phyloP scores from a whole-genome alignment of 2,329 filamentous ascomycete genomes.

The Arthroderma uncinatum region DNA sequence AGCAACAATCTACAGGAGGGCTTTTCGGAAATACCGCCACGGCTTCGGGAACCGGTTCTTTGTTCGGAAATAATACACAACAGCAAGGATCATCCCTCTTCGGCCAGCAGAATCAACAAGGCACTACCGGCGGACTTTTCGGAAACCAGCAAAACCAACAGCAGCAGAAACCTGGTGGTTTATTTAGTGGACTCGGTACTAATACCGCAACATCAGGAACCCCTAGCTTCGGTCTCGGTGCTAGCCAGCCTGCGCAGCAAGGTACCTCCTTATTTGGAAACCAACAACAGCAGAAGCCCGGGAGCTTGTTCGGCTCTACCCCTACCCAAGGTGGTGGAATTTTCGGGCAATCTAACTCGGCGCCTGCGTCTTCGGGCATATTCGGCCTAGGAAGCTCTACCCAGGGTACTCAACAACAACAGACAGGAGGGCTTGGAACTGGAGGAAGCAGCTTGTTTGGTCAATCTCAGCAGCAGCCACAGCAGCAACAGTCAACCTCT shows the following conservation, averaged over 20 bases:
- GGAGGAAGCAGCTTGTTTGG: slow-evolving; percentile 38
- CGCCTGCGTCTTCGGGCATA: slow-evolving; percentile 18
- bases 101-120: slow-evolving; percentile 30
- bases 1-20: slow-evolving; percentile 22
- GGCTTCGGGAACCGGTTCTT: slow-evolving; percentile 18
- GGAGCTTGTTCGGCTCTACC: slow-evolving; percentile 42
- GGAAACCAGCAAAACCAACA: slow-evolving; percentile 29
- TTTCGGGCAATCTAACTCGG: slow-evolving; percentile 20
- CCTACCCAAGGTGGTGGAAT: slow-evolving; percentile 23
- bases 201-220: slow-evolving; percentile 11
- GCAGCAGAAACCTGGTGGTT: slow-evolving; percentile 13
- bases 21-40: slow-evolving; percentile 36
- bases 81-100: slow-evolving; percentile 29
- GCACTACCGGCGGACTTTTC: slow-evolving; percentile 29
- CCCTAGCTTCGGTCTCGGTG: slow-evolving; percentile 9
- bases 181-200: slow-evolving; percentile 11
- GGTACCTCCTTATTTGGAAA: slow-evolving; percentile 33
- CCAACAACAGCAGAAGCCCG: slow-evolving; percentile 26
- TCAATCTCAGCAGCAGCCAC: slow-evolving; percentile 32
- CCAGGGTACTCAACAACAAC: slow-evolving; percentile 22
- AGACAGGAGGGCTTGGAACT: slow-evolving; percentile 34
- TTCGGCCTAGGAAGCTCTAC: slow-evolving; percentile 11
- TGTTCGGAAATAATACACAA: slow-evolving; percentile 32
- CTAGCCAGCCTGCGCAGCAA: slow-evolving; percentile 22
- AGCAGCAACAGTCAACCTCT: slow-evolving; percentile 39